Percentiles rank a stretch among this genome's conserved stretches.
Conservation (phyloP, 2,329 filamentous ascomycete species). For the Cylindrodendrum hubeiense region DNA sequence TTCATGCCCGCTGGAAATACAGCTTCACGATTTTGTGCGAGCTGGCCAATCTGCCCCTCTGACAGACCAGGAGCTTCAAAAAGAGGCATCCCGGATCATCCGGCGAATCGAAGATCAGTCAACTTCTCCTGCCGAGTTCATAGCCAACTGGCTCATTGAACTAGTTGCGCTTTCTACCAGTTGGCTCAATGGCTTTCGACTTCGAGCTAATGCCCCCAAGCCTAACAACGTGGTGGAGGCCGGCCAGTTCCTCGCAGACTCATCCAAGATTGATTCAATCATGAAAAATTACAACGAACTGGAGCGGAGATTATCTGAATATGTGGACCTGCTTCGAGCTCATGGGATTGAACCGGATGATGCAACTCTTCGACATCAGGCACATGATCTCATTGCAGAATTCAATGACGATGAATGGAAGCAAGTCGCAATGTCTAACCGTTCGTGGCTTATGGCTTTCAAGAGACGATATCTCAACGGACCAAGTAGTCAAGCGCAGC, state of each 20-base stretch:
- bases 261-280: constrained; percentile 21
- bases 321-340: constrained; percentile 6
- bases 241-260: not conserved
- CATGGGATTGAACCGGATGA: constrained; percentile 23
- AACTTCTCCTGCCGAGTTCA: constrained; percentile 4
- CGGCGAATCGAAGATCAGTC: constrained; percentile 11
- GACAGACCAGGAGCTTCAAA: constrained; percentile 20
- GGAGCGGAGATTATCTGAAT: constrained; percentile 14
- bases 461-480: not conserved
- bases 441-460: constrained; percentile 11
- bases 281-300: constrained; percentile 15
- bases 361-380: not conserved
- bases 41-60: not conserved
- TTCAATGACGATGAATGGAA: constrained; percentile 14
- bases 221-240: not conserved
- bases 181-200: constrained; percentile 8
- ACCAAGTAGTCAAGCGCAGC: not conserved
- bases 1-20: constrained; percentile 14
- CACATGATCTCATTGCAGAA: not conserved
- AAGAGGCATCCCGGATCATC: constrained; percentile 19
- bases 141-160: constrained; percentile 13
- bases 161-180: constrained; percentile 10
- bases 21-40: constrained; percentile 6
- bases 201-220: not conserved
- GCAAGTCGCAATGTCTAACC: constrained; percentile 5